Percentiles rank a stretch among this genome's conserved stretches.
Conservation (phyloP, 1,284 basidiomycete genomes). For the Pseudozyma pruni region DNA sequence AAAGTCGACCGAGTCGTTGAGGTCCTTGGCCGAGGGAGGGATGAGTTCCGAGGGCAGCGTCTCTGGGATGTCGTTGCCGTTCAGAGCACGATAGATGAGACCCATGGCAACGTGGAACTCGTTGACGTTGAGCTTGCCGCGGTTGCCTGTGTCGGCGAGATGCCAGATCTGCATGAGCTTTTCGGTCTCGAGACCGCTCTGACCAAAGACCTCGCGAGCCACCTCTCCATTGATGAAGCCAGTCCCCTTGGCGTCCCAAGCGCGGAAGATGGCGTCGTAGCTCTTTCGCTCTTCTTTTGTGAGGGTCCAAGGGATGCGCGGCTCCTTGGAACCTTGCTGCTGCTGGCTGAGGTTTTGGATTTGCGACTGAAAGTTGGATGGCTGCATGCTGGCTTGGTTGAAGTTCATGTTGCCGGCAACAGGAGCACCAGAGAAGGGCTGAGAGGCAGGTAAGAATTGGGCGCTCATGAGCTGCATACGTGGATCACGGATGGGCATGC, state of each 20-base stretch:
- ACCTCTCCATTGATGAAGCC: slow-evolving; percentile 89
- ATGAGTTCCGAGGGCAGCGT: slow-evolving; percentile 87
- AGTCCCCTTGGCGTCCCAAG: slow-evolving; percentile 86
- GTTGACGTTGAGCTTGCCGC: slow-evolving; percentile 76
- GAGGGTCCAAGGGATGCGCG: slow-evolving; percentile 87
- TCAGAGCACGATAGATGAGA: slow-evolving; percentile 84
- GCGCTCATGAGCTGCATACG: slow-evolving; percentile 66
- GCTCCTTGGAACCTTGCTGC: slow-evolving; percentile 76
- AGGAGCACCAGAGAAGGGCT: slow-evolving; percentile 65
- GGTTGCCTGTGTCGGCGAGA: slow-evolving; percentile 63
- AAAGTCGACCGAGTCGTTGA: slow-evolving; percentile 90
- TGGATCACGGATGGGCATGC: slow-evolving; percentile 64
- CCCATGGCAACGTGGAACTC: slow-evolving; percentile 99
- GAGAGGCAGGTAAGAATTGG: slow-evolving; percentile 66
- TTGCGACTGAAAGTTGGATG: slow-evolving; percentile 63
- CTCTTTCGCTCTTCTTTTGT: slow-evolving; percentile 93
- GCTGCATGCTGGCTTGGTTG: slow-evolving; percentile 62
- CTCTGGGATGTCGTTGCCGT: slow-evolving; percentile 90
- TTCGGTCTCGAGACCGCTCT: slow-evolving; percentile 87
- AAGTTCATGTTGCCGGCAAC: slow-evolving; percentile 65
- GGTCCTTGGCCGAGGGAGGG: slow-evolving; percentile 89
- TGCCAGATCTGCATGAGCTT: slow-evolving; percentile 93
- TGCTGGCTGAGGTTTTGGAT: slow-evolving; percentile 71
- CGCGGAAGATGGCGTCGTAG: slow-evolving; percentile 95
- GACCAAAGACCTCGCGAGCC: slow-evolving; percentile 92